phyloP scores from a whole-genome alignment of 2,329 filamentous ascomycete species.

The Fusarium albosuccineum region DNA sequence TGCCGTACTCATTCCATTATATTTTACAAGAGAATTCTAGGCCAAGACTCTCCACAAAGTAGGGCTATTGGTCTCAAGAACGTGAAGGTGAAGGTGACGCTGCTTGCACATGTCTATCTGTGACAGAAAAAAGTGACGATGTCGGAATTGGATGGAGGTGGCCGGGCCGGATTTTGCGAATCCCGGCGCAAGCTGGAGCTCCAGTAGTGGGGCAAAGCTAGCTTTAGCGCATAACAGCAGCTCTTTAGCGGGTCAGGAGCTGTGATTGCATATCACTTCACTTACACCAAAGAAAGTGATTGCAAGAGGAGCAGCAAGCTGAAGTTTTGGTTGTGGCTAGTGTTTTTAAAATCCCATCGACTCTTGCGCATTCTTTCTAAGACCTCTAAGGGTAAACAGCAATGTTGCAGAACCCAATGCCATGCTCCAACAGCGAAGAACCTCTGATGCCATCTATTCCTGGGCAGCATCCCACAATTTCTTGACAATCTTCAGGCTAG shows the following conservation, averaged over 20 bases:
- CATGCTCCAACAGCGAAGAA: neutral
- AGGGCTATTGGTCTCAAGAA: neutral
- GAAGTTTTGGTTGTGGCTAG: too few relatives aligned
- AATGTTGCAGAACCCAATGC: too few relatives aligned
- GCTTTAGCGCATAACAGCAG: too few relatives aligned
- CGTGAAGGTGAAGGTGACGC: neutral
- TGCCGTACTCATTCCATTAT: slow-evolving; percentile 54
- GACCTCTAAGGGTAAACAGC: too few relatives aligned
- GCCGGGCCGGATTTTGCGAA: slow-evolving; percentile 21
- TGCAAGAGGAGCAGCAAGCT: too few relatives aligned
- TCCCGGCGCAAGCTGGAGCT: slow-evolving; percentile 9
- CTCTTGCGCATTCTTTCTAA: too few relatives aligned
- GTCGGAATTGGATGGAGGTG: slow-evolving; percentile 25
- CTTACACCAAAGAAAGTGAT: too few relatives aligned
- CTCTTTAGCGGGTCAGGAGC: too few relatives aligned
- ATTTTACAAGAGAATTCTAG: slow-evolving; percentile 27
- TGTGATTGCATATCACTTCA: too few relatives aligned
- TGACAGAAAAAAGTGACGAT: slow-evolving; percentile 26
- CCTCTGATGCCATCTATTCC: neutral
- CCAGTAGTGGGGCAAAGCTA: slow-evolving; percentile 20
- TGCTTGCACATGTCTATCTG: neutral
- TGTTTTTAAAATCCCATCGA: too few relatives aligned
- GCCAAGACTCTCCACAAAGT: slow-evolving; percentile 33
- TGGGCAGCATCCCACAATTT: neutral
- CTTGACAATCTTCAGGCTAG: neutral